Conservation (phyloP, 345 rosid species). For the Conringia planisiliqua region DNA sequence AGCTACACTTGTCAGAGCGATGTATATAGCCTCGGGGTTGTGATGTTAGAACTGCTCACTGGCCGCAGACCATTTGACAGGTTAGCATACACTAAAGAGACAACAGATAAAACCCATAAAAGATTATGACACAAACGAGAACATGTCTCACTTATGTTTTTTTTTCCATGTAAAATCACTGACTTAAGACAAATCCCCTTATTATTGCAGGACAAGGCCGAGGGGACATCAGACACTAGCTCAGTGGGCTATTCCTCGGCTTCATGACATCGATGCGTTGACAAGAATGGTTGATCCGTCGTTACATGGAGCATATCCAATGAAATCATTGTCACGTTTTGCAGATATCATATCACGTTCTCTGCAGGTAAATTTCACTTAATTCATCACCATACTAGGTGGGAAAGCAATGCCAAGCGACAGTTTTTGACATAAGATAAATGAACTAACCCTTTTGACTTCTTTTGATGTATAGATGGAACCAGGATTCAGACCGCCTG, state of each 20-base stretch:
- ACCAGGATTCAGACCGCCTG: slow-evolving; percentile 82
- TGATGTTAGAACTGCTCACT: slow-evolving; percentile 91
- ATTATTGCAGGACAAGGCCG: slow-evolving; percentile 51
- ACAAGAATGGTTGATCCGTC: slow-evolving; percentile 84
- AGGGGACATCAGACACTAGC: slow-evolving; percentile 80
- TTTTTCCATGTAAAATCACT: neutral
- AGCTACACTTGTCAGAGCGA: slow-evolving; percentile 83
- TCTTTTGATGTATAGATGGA: slow-evolving; percentile 44
- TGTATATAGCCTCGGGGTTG: slow-evolving; percentile 89
- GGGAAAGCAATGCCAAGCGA: neutral
- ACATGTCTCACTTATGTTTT: neutral
- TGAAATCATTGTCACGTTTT: slow-evolving; percentile 87
- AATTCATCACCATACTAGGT: neutral
- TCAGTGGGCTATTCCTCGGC: slow-evolving; percentile 85
- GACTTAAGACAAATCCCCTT: neutral
- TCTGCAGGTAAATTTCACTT: slow-evolving; percentile 55
- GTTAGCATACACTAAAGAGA: slow-evolving; percentile 32
- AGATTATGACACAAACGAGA: slow-evolving; percentile 8
- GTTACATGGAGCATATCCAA: slow-evolving; percentile 58
- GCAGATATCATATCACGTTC: slow-evolving; percentile 90
- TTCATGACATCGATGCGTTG: slow-evolving; percentile 83
- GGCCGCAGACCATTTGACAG: slow-evolving; percentile 81
- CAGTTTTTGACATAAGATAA: neutral
- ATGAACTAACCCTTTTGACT: neutral
- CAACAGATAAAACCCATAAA: neutral